phyloP scores from a whole-genome alignment of 2,329 filamentous ascomycete genomes.

The Nigrograna mackinnonii region DNA sequence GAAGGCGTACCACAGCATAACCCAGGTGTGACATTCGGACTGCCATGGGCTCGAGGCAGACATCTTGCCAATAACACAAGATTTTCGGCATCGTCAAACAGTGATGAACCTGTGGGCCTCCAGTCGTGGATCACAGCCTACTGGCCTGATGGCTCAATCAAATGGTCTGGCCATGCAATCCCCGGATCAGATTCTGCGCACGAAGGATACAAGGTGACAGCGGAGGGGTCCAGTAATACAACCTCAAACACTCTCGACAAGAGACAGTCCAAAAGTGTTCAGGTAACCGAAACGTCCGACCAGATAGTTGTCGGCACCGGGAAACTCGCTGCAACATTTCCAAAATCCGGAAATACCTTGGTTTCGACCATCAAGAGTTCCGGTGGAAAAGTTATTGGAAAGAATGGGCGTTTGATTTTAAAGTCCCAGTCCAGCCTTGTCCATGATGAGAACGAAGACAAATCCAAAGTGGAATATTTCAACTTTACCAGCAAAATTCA shows the following conservation, averaged over 20 bases:
- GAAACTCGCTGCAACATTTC: slow-evolving; percentile 36
- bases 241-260: slow-evolving; percentile 10
- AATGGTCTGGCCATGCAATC: slow-evolving; percentile 65
- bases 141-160: slow-evolving; percentile 64
- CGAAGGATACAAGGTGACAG: slow-evolving; percentile 50
- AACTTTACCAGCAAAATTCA: slow-evolving; percentile 56
- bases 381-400: slow-evolving; percentile 45
- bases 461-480: slow-evolving; percentile 45
- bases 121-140: slow-evolving; percentile 63
- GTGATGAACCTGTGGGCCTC: slow-evolving; percentile 25
- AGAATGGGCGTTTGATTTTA: slow-evolving; percentile 52
- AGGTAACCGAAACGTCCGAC: slow-evolving; percentile 24
- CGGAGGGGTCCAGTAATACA: slow-evolving; percentile 24
- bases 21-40: slow-evolving; percentile 42
- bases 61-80: slow-evolving; percentile 40
- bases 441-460: slow-evolving; percentile 40
- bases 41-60: slow-evolving; percentile 44
- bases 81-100: slow-evolving; percentile 31
- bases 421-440: slow-evolving; percentile 55
- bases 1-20: slow-evolving; percentile 28
- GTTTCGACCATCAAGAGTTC: slow-evolving; percentile 30
- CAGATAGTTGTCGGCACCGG: slow-evolving; percentile 34
- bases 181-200: slow-evolving; percentile 44
- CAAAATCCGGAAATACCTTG: slow-evolving; percentile 32
- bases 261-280: slow-evolving; percentile 23